Evolutionary conservation across 2,329 filamentous ascomycete genomes (phyloP), one percentile per base, ranked within the genome.

Genomic region (Neopestalotiopsis sp.): DNA sequence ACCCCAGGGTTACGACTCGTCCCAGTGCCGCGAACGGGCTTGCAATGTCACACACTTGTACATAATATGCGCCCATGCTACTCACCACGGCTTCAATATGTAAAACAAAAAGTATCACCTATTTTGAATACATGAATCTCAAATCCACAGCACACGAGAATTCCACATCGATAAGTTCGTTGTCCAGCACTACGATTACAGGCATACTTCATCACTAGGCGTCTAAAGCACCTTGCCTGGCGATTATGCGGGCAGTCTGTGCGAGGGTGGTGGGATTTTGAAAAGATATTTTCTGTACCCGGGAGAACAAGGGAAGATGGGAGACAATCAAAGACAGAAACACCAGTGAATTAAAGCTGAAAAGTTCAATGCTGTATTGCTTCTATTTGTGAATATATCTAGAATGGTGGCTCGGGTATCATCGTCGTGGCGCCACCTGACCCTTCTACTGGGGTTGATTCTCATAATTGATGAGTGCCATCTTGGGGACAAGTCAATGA

Each of bases 31-130:
- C 20, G 45, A 53, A n/a, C 17, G 17, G 45, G 45, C 45, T 20
- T 2, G 17, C 20, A 17, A 20, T 62, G 59, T 20, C 14, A 40
- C 30, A 64, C 13, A 69, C 62, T n/a, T 70, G 68, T 70, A 70
- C 66, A 70, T 70, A 70, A 32, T 62, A 45, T 59, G 61, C 59
- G 64, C 61, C 30, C 45, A 62, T 59, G 59, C 66, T 63, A 67
- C 56, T 67, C 61, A 64, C 58, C 61, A 57, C 38, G 28, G 53
- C 34, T 62, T 34, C 45, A 20, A 24, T 20, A 24, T 64, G 40
- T 34, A 28, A 64, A n/a, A 24, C 20, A 64, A 66, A 61, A 69
- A 62, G 49, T 30, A 57, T 69, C 38, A 49, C 62, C 67, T 66
- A 40, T 66, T 58, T 61, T 40, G 56, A 38, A 49, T 6, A 62